Evolutionary conservation across 805 yeast genomes (phyloP).

Genomic region (Wickerhamiella azyma): DNA sequence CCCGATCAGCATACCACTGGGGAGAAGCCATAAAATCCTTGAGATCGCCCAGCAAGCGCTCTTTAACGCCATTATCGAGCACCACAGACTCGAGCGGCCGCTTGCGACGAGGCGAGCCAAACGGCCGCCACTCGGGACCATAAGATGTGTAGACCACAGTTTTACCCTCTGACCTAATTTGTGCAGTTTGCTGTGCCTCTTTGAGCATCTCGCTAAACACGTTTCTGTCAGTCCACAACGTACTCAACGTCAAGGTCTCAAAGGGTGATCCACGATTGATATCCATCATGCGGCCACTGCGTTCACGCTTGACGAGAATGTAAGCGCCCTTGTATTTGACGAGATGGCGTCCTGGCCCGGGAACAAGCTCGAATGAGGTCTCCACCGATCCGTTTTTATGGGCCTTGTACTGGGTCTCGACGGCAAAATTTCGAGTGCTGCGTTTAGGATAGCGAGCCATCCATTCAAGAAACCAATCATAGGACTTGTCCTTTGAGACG

Average conservation of each 20-base stretch:
- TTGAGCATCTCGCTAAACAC: constrained; percentile 55
- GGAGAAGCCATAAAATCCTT: constrained; percentile 67
- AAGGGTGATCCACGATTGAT: constrained; percentile 85
- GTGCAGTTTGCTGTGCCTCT: constrained; percentile 77
- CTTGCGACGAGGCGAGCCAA: constrained; percentile 88
- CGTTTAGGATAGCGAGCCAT: constrained; percentile 73
- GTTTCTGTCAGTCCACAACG: constrained; percentile 66
- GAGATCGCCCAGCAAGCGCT: constrained; percentile 54
- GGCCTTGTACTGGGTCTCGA: constrained; percentile 72
- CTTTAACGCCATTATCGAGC: constrained; percentile 61
- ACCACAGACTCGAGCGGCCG: constrained; percentile 76
- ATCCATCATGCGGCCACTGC: constrained; percentile 80
- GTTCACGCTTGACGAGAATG: constrained; percentile 76
- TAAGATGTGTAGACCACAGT: constrained; percentile 87
- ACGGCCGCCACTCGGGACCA: constrained; percentile 99
- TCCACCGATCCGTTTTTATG: constrained; percentile 87
- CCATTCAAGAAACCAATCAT: constrained; percentile 93
- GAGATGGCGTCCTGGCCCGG: constrained; percentile 94
- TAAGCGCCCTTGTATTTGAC: constrained; percentile 75
- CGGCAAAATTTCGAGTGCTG: constrained; percentile 71
- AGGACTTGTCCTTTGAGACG: constrained; percentile 84
- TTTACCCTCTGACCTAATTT: constrained; percentile 75
- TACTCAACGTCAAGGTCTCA: constrained; percentile 90
- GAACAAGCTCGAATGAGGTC: constrained; percentile 81
- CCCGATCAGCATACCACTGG: constrained; percentile 86